Evolutionary conservation across 2,329 filamentous ascomycete genomes (phyloP), one percentile per base, ranked within the genome.

Genomic region (Botrytis aclada): DNA sequence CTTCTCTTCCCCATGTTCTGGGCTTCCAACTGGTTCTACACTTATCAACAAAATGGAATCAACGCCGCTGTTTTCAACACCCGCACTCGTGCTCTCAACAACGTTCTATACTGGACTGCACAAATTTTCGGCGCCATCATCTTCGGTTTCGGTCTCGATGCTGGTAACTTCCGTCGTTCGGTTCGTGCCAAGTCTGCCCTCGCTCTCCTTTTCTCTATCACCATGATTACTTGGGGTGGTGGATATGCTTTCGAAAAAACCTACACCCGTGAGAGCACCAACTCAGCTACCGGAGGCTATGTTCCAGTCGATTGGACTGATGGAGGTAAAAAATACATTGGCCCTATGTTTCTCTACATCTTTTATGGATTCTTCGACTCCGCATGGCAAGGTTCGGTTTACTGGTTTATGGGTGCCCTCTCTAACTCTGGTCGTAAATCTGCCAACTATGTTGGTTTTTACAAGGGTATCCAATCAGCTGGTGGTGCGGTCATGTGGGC

Each of bases 391-490:
- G 95, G 94, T 0, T 90, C 86, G 79, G 90, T 95, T 67, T 98
- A 98, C 86, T 98, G 95, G 95, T 95, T 92, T 85, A 97, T 98
- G 92, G 95, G 95, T 69, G 89, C 95, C 12, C 86, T 98, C 61
- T 95, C 93, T 80, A 98, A 98, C 88, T 97, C 95, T 76, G 90
- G 93, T 74, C 93, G 95, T 82, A 95, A 94, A 82, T 88, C 95
- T 41, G 95, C 95, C 84, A 97, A 98, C 85, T 92, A 95, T 80
- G 92, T 94, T 60, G 95, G 93, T 75, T 95, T 93, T 85, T 96
- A 96, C 88, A 96, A 96, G 84, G 91, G 91, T 69, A 92, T 97
- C 76, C 94, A 97, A 82, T 95, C 93, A n/a, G 93, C 93, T 29
- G 94, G 93, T 78, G 90, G 91, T 4, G 94, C 92, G 73, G 88